Conservation (phyloP, 2,329 filamentous ascomycete genomes). For the Helminthosporium solani region DNA sequence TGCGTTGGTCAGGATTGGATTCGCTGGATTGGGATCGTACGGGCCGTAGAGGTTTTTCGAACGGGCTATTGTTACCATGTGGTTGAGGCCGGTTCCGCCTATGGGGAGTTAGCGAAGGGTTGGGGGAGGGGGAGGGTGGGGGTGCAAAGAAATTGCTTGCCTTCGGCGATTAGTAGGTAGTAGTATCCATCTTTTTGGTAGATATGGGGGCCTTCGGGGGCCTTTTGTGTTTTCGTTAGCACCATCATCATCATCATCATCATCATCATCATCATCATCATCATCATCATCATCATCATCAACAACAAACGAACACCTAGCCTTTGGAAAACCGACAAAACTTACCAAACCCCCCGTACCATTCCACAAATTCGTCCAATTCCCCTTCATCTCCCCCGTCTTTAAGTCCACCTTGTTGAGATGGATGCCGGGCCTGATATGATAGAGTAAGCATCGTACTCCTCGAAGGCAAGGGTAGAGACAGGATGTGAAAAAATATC, state of each 20-base stretch:
- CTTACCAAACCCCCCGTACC: constrained; percentile 35
- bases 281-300: too few species aligned
- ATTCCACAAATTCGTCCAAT: constrained; percentile 35
- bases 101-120: constrained; percentile 22
- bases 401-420: constrained; percentile 33
- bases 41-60: constrained; percentile 39
- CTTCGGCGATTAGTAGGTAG: constrained; percentile 39
- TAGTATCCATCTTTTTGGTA: constrained; percentile 37
- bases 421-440: constrained; percentile 26
- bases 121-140: constrained; percentile 23
- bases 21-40: constrained; percentile 37
- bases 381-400: constrained; percentile 24
- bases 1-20: constrained; percentile 44
- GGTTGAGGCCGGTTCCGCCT: constrained; percentile 39
- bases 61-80: constrained; percentile 42
- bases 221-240: constrained; percentile 7
- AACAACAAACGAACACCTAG: too few species aligned
- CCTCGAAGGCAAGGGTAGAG: neutral
- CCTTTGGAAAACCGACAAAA: too few species aligned
- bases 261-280: too few species aligned
- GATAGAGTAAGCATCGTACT: constrained; percentile 1
- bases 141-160: too few species aligned
- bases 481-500: neutral
- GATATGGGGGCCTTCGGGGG: constrained; percentile 42
- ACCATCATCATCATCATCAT: too few species aligned